Percentiles rank a stretch among this genome's conserved stretches.
Conservation (phyloP, 2,329 filamentous ascomycete species). For the Xylariaceae sp. region DNA sequence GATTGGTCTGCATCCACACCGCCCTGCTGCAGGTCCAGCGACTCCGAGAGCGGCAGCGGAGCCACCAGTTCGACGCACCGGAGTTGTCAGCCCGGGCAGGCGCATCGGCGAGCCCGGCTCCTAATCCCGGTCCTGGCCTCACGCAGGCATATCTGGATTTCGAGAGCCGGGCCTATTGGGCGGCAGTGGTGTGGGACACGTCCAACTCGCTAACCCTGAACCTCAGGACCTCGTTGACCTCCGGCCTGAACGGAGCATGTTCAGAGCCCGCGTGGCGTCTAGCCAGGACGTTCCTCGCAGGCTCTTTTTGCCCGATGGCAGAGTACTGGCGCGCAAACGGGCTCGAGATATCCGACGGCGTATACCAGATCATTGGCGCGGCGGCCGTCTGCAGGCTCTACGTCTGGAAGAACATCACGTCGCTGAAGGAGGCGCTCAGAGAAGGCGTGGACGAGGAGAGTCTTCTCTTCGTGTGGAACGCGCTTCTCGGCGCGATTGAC, state of each 20-base stretch:
- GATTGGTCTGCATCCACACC: constrained; percentile 11
- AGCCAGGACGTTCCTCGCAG: constrained; percentile 7
- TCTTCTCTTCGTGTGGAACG: constrained; percentile 13
- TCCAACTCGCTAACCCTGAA: constrained; percentile 12
- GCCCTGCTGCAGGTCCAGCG: constrained; percentile 10
- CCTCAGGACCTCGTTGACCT: constrained; percentile 13
- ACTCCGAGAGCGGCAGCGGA: constrained; percentile 3
- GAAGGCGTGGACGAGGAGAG: constrained; percentile 17
- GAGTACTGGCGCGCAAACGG: not conserved
- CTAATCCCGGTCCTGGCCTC: not conserved
- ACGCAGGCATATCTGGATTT: constrained; percentile 12
- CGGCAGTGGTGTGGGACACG: constrained; percentile 20
- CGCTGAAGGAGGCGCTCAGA: constrained; percentile 19
- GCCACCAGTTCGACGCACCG: not conserved
- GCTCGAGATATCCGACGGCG: constrained; percentile 4
- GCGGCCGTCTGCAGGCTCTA: constrained; percentile 12
- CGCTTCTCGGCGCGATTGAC: constrained; percentile 4
- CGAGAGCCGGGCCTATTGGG: constrained; percentile 18
- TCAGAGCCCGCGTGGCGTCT: constrained; percentile 17
- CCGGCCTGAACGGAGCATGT: constrained; percentile 18
- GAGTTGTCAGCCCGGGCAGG: not conserved
- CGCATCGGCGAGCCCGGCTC: not conserved
- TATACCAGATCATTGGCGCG: constrained; percentile 1
- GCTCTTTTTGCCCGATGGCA: constrained; percentile 3
- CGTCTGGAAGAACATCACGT: constrained; percentile 18